Evolutionary conservation across 2,329 filamentous ascomycete species (phyloP), one percentile per base, ranked within the genome.

Genomic region (Leptodontidium sp.): DNA sequence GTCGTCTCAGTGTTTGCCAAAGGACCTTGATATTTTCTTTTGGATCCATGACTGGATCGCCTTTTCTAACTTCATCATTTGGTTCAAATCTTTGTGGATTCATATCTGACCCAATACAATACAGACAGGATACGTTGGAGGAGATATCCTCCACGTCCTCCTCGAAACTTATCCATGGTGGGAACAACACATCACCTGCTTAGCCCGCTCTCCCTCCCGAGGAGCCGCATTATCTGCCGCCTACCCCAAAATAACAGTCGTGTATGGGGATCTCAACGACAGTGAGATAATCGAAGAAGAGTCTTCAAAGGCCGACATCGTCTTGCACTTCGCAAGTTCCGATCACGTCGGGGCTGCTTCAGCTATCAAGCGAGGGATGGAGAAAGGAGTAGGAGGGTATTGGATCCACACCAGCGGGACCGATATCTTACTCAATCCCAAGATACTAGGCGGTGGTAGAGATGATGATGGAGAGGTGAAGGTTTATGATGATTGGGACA

Each of bases 401-500:
- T 86, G 81, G 77, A 81, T 86, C 49, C 84, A 87, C 75, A 73
- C 84, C 6, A 83, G 81, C 32, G 84, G 85, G 1, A 84, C 83
- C 0, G 81, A 80, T 21, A 82, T 86, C 49, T 76, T 87, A 32
- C 59, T 64, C 24, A 58, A 58, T 14, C n/a, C 38, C 2, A 50
- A 52, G 32, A 21, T 26, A 3, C 15, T 63, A 3, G 38, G 24
- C 12, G 26, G 47, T n/a, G 24, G 55, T 82, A 4, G 76, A 81
- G 0, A 81, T 81, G 24, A 59, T 14, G 49, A 77, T 85, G 72
- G 78, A 72, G 53, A 80, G 0, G 80, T 84, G 11, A 84, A 84
- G 62, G 76, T 84, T 2, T 91, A 88, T 78, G 81, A 89, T 75
- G 90, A 91, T 73, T 82, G 87, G 74, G 82, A 86, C 14, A 84